phyloP scores from a whole-genome alignment of 176 grass and related monocot genomes.

The Zoysia pacifica region DNA sequence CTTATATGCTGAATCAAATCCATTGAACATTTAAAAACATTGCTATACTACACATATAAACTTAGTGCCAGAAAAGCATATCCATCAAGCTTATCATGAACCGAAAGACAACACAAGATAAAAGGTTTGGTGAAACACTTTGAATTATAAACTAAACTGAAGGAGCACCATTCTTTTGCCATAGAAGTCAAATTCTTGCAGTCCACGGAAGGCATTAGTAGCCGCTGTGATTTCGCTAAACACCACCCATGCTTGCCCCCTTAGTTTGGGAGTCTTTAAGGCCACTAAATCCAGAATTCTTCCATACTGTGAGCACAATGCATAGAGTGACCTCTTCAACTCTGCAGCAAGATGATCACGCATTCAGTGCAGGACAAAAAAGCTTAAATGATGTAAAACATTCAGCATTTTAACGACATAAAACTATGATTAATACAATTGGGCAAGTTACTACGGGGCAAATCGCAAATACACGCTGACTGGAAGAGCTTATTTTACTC shows the following conservation, averaged over 20 bases:
- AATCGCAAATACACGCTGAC: background rate
- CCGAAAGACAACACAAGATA: background rate
- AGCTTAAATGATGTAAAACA: background rate
- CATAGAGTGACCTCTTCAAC: slow-evolving; percentile 86
- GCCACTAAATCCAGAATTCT: slow-evolving; percentile 90
- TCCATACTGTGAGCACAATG: slow-evolving; percentile 96
- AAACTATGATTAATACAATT: slow-evolving; percentile 14
- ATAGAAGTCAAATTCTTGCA: slow-evolving; percentile 94
- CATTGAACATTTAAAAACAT: background rate
- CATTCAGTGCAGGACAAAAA: slow-evolving; percentile 2
- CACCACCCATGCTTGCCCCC: slow-evolving; percentile 95
- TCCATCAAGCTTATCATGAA: slow-evolving; percentile 5
- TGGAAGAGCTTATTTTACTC: no score
- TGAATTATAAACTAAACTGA: slow-evolving; percentile 15
- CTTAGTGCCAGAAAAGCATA: background rate
- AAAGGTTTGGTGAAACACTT: background rate
- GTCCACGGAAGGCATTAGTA: slow-evolving; percentile 87
- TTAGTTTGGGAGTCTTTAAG: slow-evolving; percentile 83
- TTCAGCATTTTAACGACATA: background rate
- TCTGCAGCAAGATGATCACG: slow-evolving; percentile 48
- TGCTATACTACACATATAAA: slow-evolving; percentile 7
- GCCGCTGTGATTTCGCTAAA: slow-evolving; percentile 89
- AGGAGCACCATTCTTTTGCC: slow-evolving; percentile 79
- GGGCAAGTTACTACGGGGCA: background rate
- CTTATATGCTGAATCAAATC: background rate